phyloP scores from a whole-genome alignment of 805 yeast genomes.

The Saccharomycopsis guyanensis region DNA sequence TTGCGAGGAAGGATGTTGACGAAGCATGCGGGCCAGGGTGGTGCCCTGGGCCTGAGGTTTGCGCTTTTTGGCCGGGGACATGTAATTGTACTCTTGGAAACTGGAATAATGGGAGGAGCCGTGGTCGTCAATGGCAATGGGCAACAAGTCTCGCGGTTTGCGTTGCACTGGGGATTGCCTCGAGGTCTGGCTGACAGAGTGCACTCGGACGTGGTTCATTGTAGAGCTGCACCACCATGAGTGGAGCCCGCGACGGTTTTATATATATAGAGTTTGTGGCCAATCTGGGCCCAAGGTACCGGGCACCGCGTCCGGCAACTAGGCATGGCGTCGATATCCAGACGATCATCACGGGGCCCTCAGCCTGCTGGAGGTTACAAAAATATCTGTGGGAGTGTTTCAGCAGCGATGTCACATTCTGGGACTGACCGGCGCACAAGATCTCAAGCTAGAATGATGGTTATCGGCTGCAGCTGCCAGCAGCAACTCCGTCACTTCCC shows the following conservation, averaged over 20 bases:
- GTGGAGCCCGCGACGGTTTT: too few relatives aligned
- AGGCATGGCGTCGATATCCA: background rate
- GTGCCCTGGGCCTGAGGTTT: background rate
- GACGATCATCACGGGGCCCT: too few relatives aligned
- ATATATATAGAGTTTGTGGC: background rate
- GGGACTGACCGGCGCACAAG: background rate
- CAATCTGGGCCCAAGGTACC: background rate
- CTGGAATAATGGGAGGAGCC: too few relatives aligned
- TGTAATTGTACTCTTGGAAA: background rate
- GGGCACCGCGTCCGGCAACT: background rate
- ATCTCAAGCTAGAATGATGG: background rate
- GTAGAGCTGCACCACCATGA: too few relatives aligned
- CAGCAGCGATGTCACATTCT: background rate
- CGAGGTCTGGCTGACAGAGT: too few relatives aligned
- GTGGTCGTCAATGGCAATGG: too few relatives aligned
- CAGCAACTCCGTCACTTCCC: too few relatives aligned
- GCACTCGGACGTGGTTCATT: too few relatives aligned
- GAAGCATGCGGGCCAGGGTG: too few relatives aligned
- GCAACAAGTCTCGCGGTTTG: too few relatives aligned
- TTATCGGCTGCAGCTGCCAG: background rate
- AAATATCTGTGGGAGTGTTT: background rate
- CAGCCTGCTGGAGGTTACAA: background rate
- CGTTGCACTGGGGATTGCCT: too few relatives aligned
- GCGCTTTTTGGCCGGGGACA: background rate
- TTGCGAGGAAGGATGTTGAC: background rate